A percentile compares a stretch with the other conserved stretches of the same genome.
phyloP scores from a whole-genome alignment of 202 grass and related monocot species.

The Digitaria exilis region DNA sequence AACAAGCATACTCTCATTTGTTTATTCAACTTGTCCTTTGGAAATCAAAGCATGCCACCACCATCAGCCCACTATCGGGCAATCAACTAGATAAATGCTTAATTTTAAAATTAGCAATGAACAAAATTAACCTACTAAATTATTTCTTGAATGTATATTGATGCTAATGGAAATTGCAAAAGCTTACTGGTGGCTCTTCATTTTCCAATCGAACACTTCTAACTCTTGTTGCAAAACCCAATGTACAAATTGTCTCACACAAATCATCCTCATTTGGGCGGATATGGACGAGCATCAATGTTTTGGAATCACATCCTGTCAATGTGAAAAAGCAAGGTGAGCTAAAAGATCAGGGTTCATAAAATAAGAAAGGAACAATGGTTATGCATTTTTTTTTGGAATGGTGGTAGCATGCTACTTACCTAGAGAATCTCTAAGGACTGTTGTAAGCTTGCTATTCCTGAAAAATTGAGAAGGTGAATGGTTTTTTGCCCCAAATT shows the following conservation, averaged over 20 bases:
- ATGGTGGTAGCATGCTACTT: slow-evolving; percentile 30
- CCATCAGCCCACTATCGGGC: background rate
- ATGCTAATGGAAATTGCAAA: slow-evolving; percentile 33
- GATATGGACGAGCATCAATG: slow-evolving; percentile 92
- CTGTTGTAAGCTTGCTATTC: slow-evolving; percentile 98
- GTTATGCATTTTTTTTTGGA: slow-evolving; percentile 20
- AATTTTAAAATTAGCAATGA: slow-evolving; percentile 16
- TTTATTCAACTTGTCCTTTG: slow-evolving; percentile 17
- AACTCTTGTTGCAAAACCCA: slow-evolving; percentile 88
- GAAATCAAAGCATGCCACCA: background rate
- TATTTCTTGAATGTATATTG: slow-evolving; percentile 26
- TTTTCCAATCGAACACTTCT: slow-evolving; percentile 80
- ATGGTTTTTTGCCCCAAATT: background rate
- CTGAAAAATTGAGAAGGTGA: slow-evolving; percentile 52
- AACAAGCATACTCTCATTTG: background rate
- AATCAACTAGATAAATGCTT: slow-evolving; percentile 38
- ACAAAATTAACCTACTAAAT: slow-evolving; percentile 5
- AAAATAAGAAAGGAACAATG: slow-evolving; percentile 29
- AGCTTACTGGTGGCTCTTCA: slow-evolving; percentile 76
- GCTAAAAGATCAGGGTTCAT: slow-evolving; percentile 21
- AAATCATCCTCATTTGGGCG: slow-evolving; percentile 89
- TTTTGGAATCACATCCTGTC: slow-evolving; percentile 94
- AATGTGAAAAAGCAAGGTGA: slow-evolving; percentile 41
- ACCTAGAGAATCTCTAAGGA: slow-evolving; percentile 93
- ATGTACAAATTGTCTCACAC: slow-evolving; percentile 88